Base-by-base conservation (phyloP, 805 yeast genomes). In the Phaffomyces thermotolerans region DNA sequence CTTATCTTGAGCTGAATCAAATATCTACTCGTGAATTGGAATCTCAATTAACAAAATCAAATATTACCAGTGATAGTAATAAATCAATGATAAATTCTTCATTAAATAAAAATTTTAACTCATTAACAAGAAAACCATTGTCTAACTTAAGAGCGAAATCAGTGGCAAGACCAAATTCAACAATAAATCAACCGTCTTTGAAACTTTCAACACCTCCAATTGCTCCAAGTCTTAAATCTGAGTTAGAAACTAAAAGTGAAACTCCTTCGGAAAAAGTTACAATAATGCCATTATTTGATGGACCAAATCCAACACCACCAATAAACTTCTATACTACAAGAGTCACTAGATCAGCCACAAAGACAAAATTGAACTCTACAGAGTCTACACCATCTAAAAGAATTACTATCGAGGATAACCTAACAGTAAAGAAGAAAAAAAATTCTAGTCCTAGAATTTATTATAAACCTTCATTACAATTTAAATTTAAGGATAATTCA, bases 401-500 rank as follows among this genome's bases (percentile, higher is more conserved):
- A n/a, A 34, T 34, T 2, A 25, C 23, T n/a, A 34, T 40, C n/a
- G 24, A 33, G 8, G 42, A 40, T 20, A 20, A 20, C 14, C 6
- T 20, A 23, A 7, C 14, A 1, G 27, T 15, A 8, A 15, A 20
- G 15, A 39, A n/a, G 20, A 40, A 34, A 29, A 34, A 23, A 6
- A 54, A 56, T 34, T 41, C 42, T 17, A 18, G 12, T 6, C 34
- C 34, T 6, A 39, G 14, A 18, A 37, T 33, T 7, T 23, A 34
- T 3, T 66, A 64, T 39, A 56, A 61, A 25, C 80, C 79, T 29
- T 55, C 64, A 6, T 60, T 84, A 40, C 68, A 66, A 29, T 71
- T 75, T 50, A 64, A 63, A 15, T 80, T 88, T 53, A 58, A 64
- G 23, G 82, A 79, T 52, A 74, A 73, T 6, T 71, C 76, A 34